Conservation (phyloP, 2,329 filamentous ascomycete species). For the Hypoxylon sp. region DNA sequence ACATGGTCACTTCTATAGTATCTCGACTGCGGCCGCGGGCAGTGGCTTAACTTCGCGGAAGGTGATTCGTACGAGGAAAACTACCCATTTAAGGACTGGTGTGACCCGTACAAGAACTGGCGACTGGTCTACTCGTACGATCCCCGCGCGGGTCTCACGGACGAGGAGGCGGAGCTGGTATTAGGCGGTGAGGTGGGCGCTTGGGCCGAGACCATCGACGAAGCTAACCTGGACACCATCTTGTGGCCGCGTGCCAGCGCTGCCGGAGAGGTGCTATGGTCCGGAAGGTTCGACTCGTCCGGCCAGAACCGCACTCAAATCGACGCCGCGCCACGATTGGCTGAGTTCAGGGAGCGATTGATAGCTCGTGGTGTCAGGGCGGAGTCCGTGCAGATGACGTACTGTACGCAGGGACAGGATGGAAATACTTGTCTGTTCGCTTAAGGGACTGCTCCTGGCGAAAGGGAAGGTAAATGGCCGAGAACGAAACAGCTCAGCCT, state of each 20-base stretch:
- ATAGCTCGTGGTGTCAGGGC: constrained; percentile 76
- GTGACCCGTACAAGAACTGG: constrained; percentile 85
- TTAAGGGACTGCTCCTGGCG: constrained; percentile 2
- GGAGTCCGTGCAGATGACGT: constrained; percentile 78
- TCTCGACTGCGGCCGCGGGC: constrained; percentile 85
- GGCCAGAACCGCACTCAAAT: constrained; percentile 80
- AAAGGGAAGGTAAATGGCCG: neutral
- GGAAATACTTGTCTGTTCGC: constrained; percentile 53
- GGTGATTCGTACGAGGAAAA: constrained; percentile 65
- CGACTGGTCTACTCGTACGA: constrained; percentile 85
- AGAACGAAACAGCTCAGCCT: neutral
- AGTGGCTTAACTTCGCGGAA: constrained; percentile 81
- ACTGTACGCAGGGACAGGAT: constrained; percentile 74
- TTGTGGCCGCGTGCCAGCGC: constrained; percentile 84
- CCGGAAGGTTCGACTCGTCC: constrained; percentile 74
- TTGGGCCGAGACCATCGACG: constrained; percentile 86
- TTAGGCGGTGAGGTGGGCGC: constrained; percentile 86
- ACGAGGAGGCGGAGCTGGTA: constrained; percentile 74
- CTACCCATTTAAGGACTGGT: constrained; percentile 87
- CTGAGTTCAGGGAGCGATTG: constrained; percentile 83
- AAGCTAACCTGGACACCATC: constrained; percentile 79
- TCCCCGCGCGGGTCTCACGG: constrained; percentile 75
- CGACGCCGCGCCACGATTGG: constrained; percentile 77
- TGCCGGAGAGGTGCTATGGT: constrained; percentile 86
- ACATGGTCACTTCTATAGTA: constrained; percentile 65